Evolutionary conservation across 306 rosid species (phyloP), one percentile per base, ranked within the genome.

Genomic region (Boehmeria nivea): DNA sequence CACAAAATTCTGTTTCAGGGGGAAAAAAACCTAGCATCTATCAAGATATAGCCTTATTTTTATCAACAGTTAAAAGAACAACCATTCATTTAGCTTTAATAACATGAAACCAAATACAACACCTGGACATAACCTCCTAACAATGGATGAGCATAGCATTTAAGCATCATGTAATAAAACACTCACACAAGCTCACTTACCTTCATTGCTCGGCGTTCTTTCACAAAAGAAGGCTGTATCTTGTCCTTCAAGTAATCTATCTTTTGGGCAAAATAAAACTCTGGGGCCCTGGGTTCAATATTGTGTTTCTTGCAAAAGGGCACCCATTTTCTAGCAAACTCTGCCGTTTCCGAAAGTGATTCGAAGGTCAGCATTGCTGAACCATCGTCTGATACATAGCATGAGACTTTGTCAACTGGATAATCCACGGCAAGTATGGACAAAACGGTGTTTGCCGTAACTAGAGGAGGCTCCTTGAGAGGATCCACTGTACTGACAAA

Each of bases 401-500:
- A 91, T 45, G 91, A 90, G 65, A 87, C 95, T 84, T 87, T 90
- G 87, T 90, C 98, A n/a, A 93, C 99, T 18, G 99, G 99, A 72
- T 93, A 93, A 69, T 93, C 99, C 71, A 93, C 99, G 73, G 96
- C 23, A 64, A 93, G 96, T 60, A 93, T 93, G 56, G 99, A 93
- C 81, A 93, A 83, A 60, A 93, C 99, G n/a, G 99, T 93, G 78
- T 93, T 93, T 63, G 96, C 99, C 10, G 99, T 93, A 38, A 93
- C 33, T 51, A 93, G 80, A 4, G 99, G 99, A 22, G 99, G 99
- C 83, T 93, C 99, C 74, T 93, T 93, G 69, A 93, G 95, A 60
- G 99, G 99, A 80, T 93, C 99, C 83, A 93, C 99, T 12, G 99
- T 93, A 83, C 99, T 93, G 6, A 93, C 99, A 40, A 93, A 93